Evolutionary conservation across 2,329 filamentous ascomycete species (phyloP).

Genomic region (Pestalotiopsis sp.): DNA sequence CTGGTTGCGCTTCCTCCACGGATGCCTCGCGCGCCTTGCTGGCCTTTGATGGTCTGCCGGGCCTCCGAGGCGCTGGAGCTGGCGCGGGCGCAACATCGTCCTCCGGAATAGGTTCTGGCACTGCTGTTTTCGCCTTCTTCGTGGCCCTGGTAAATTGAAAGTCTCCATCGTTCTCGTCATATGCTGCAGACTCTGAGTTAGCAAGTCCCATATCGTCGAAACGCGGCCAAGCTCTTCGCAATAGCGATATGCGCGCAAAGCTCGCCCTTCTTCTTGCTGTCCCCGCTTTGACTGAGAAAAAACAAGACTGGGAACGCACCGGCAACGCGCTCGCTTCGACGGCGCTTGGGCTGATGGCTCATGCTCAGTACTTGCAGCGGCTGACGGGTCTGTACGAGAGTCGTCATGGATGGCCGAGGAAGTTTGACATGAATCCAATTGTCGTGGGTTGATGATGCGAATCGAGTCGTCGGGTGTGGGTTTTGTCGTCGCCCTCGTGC

Average conservation of each 20-base stretch:
- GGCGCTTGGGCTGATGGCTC: slow-evolving; percentile 63
- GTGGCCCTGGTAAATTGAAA: slow-evolving; percentile 74
- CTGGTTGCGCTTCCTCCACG: slow-evolving; percentile 25
- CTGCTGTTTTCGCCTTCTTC: slow-evolving; percentile 65
- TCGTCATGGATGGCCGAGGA: slow-evolving; percentile 67
- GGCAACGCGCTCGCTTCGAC: slow-evolving; percentile 67
- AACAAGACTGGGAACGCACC: slow-evolving; percentile 47
- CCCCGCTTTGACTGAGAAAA: background rate
- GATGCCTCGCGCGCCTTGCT: slow-evolving; percentile 24
- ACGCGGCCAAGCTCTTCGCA: background rate
- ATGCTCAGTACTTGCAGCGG: slow-evolving; percentile 71
- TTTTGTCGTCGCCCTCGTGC: background rate
- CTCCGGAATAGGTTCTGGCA: slow-evolving; percentile 44
- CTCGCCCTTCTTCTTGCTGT: background rate
- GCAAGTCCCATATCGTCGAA: background rate
- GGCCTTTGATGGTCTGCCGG: slow-evolving; percentile 37
- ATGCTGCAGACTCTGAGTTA: slow-evolving; percentile 37
- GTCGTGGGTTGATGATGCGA: slow-evolving; percentile 8
- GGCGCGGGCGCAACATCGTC: slow-evolving; percentile 40
- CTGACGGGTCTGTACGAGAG: slow-evolving; percentile 65
- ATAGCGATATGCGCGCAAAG: background rate
- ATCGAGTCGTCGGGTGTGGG: background rate
- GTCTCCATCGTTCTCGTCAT: slow-evolving; percentile 77
- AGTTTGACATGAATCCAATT: slow-evolving; percentile 27
- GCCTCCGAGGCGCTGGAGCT: slow-evolving; percentile 38